Evolutionary conservation across 78 protist species (phyloP).

Genomic region (Bodo saltans): DNA sequence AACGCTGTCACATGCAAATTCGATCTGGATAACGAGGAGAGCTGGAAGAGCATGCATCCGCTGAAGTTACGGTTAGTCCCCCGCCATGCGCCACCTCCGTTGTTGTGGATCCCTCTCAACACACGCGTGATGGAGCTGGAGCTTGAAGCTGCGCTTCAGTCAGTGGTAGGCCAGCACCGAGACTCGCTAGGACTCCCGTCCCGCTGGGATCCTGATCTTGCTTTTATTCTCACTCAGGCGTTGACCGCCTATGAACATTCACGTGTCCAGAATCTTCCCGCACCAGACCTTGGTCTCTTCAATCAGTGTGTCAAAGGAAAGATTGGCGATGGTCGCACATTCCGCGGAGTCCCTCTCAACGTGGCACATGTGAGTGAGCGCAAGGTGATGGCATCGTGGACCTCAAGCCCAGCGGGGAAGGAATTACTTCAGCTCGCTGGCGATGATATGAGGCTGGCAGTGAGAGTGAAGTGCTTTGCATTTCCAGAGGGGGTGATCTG

Average conservation of each 20-base stretch:
- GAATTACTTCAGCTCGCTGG: constrained; percentile 15
- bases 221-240: constrained; percentile 28
- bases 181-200: neutral
- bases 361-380: constrained; percentile 14
- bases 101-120: neutral
- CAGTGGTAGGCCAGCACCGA: neutral
- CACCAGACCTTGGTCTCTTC: neutral
- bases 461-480: neutral
- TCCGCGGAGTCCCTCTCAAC: constrained; percentile 33
- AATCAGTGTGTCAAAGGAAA: neutral
- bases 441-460: constrained; percentile 7
- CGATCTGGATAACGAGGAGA: constrained; percentile 9
- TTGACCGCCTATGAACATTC: constrained; percentile 18
- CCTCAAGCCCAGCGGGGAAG: neutral
- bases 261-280: neutral
- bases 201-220: constrained; percentile 13
- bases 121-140: neutral
- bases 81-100: neutral
- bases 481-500: constrained; percentile 36
- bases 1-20: neutral
- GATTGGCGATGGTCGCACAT: constrained; percentile 11
- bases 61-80: neutral
- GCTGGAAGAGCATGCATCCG: constrained; percentile 35
- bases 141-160: constrained; percentile 1
- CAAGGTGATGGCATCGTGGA: neutral